phyloP scores from a whole-genome alignment of 129 eudicot genomes.

The Centaurea solstitialis region DNA sequence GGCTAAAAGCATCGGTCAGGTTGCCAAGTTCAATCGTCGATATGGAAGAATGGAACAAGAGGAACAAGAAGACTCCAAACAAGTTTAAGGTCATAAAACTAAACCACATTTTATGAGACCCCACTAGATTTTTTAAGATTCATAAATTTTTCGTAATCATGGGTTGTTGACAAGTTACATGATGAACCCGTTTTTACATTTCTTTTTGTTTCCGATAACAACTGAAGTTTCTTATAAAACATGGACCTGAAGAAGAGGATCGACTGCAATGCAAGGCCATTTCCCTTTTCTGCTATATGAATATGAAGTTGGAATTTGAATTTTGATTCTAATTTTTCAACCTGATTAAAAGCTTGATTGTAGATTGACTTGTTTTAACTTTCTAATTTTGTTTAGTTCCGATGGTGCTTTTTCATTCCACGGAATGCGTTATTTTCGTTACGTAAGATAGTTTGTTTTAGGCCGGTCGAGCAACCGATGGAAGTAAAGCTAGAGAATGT shows the following conservation, averaged over 20 bases:
- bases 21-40: conserved; percentile 69
- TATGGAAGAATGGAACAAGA: conserved; percentile 41
- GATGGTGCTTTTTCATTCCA: too few relatives aligned
- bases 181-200: not conserved
- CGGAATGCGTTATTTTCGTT: too few relatives aligned
- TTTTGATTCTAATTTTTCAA: too few relatives aligned
- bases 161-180: not conserved
- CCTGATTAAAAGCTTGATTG: too few relatives aligned
- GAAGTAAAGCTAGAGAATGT: not conserved
- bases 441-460: too few relatives aligned
- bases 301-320: not conserved
- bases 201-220: conserved; percentile 23
- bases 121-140: too few relatives aligned
- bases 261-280: conserved; percentile 37
- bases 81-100: not conserved
- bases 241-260: conserved; percentile 95
- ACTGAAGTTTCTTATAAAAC: conserved; percentile 94
- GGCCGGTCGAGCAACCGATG: not conserved
- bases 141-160: not conserved
- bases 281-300: too few relatives aligned
- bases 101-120: too few relatives aligned
- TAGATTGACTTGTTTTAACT: not conserved
- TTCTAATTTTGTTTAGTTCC: too few relatives aligned
- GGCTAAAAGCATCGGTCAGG: conserved; percentile 62
- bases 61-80: conserved; percentile 32